phyloP scores from a whole-genome alignment of 768 basidiomycete genomes.

The Agrocybe praecox region DNA sequence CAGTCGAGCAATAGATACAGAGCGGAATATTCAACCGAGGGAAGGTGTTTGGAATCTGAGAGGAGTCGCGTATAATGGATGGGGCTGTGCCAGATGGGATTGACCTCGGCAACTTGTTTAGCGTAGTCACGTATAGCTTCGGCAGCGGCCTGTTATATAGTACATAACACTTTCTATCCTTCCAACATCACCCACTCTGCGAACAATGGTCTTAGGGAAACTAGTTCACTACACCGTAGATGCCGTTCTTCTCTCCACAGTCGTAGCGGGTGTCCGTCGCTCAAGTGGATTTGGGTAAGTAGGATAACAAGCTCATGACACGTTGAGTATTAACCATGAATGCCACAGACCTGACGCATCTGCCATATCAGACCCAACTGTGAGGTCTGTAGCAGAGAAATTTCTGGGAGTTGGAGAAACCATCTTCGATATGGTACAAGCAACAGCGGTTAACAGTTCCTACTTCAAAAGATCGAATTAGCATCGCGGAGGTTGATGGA shows the following conservation, averaged over 20 bases:
- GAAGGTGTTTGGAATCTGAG: constrained; percentile 66
- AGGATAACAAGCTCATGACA: not conserved
- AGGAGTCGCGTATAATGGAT: constrained; percentile 61
- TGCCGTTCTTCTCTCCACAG: constrained; percentile 82
- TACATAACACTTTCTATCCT: not conserved
- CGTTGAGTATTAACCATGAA: constrained; percentile 3
- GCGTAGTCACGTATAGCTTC: not conserved
- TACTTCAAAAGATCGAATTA: constrained; percentile 70
- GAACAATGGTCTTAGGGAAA: constrained; percentile 63
- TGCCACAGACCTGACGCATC: constrained; percentile 63
- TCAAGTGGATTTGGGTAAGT: constrained; percentile 91
- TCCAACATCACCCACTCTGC: not conserved
- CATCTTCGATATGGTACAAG: constrained; percentile 84
- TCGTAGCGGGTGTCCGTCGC: constrained; percentile 88
- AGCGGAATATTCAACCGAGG: constrained; percentile 49
- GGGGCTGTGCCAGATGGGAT: constrained; percentile 46
- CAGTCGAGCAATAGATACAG: constrained; percentile 55
- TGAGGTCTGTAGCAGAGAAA: constrained; percentile 75
- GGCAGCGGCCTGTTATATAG: not conserved
- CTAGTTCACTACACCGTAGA: constrained; percentile 85
- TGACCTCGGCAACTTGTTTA: constrained; percentile 11
- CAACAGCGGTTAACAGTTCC: constrained; percentile 80
- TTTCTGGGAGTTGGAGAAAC: constrained; percentile 89
- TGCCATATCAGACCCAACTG: constrained; percentile 74
- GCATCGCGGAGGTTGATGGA: constrained; percentile 4